Percentiles rank a stretch among this genome's conserved stretches.
phyloP scores from a whole-genome alignment of 73 alveolate species.

The Paramecium octaurelia region DNA sequence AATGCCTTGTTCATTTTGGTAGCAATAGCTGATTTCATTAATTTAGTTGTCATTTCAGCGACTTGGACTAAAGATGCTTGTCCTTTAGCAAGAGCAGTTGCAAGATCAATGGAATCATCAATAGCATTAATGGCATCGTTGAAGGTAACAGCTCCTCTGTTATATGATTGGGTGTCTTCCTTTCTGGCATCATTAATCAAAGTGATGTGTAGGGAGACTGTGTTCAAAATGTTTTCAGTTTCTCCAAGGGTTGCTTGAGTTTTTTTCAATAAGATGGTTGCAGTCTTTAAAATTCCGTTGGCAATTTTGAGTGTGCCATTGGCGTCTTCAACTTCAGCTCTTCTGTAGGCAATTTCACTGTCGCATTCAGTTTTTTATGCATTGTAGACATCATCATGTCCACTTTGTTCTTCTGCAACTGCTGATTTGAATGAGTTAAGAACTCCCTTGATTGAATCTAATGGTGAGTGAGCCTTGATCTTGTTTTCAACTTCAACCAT shows the following conservation, averaged over 20 bases:
- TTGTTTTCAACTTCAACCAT: slow-evolving; percentile 43
- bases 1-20: background rate
- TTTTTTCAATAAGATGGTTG: background rate
- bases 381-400: slow-evolving; percentile 30
- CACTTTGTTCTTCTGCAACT: slow-evolving; percentile 8
- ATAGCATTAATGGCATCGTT: slow-evolving; percentile 39
- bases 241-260: slow-evolving; percentile 17
- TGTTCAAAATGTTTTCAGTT: background rate
- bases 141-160: slow-evolving; percentile 48
- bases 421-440: background rate
- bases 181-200: slow-evolving; percentile 43
- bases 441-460: slow-evolving; percentile 29
- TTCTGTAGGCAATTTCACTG: slow-evolving; percentile 3
- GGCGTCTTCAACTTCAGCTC: slow-evolving; percentile 28
- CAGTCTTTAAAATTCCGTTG: slow-evolving; percentile 27
- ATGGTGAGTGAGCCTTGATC: background rate
- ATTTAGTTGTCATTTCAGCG: background rate
- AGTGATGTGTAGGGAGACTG: background rate
- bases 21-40: background rate
- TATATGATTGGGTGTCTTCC: slow-evolving; percentile 7
- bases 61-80: background rate
- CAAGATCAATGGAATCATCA: slow-evolving; percentile 14
- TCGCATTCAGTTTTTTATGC: background rate
- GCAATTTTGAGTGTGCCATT: background rate
- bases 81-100: background rate